These are phyloP conservation scores for Zopfochytrium polystomum DNA, from an alignment of 371 early-diverging fungal species.

Conservation along the genomic window DNA sequence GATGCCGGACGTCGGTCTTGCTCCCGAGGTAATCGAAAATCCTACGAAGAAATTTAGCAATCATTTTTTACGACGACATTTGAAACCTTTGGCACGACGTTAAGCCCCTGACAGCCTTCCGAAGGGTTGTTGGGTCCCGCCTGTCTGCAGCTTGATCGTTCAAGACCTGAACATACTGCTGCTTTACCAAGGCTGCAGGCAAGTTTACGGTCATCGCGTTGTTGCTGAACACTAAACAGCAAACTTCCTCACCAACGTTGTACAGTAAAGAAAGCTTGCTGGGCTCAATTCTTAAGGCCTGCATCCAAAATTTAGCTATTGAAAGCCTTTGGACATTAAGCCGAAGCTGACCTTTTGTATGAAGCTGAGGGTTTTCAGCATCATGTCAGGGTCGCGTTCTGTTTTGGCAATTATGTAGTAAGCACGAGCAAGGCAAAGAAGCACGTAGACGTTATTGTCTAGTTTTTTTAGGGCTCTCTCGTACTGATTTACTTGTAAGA, in stretches of 20 bases:
- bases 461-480: slow-evolving; percentile 54
- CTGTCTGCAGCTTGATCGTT: slow-evolving; percentile 65
- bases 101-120: slow-evolving; percentile 56
- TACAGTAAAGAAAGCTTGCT: slow-evolving; percentile 65
- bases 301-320: slow-evolving; percentile 1
- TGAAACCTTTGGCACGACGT: slow-evolving; percentile 55
- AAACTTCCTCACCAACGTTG: slow-evolving; percentile 46
- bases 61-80: neutral
- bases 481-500: slow-evolving; percentile 49
- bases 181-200: slow-evolving; percentile 72
- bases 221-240: slow-evolving; percentile 5
- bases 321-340: too few relatives aligned
- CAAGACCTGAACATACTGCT: slow-evolving; percentile 76
- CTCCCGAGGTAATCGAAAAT: slow-evolving; percentile 28
- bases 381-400: slow-evolving; percentile 63
- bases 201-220: too few relatives aligned
- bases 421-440: slow-evolving; percentile 73
- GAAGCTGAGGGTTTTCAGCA: slow-evolving; percentile 64
- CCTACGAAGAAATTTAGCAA: slow-evolving; percentile 9
- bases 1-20: slow-evolving; percentile 14
- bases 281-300: slow-evolving; percentile 44
- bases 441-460: slow-evolving; percentile 50
- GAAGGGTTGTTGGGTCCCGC: slow-evolving; percentile 56
- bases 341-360: slow-evolving; percentile 54
- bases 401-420: slow-evolving; percentile 74